Base-by-base conservation (phyloP, 805 yeast genomes). In the Kluyveromyces aestuarii region DNA sequence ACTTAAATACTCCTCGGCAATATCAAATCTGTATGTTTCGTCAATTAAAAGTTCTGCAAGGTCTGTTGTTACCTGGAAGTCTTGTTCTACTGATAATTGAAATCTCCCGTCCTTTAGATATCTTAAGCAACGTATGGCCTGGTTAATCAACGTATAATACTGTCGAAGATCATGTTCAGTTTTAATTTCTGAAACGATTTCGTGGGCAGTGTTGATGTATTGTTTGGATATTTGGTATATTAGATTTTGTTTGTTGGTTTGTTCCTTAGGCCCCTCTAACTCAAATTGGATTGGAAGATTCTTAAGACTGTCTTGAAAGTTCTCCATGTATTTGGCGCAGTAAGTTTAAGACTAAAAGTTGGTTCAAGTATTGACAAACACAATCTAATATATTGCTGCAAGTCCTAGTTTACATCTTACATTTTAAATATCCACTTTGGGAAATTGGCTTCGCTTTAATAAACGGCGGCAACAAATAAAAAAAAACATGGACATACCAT, bases 91-190 rank as follows among this genome's bases (percentile, higher is more conserved):
- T 1, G 65, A 49, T n/a, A 62, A 25, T 17, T 54, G 48, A 49
- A 40, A 44, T 40, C 49, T 47, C 2, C 45, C 45, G 37, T 51
- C 18, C 37, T 55, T 55, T 33, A 59, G 27, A 43, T 52, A 42
- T 18, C 45, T 49, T 36, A 66, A 51, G 10, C 61, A 51, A 27
- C 48, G 50, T 0, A 69, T 51, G 2, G 67, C 47, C 50, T 64
- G 58, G 13, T 59, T 55, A 1, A 68, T 56, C 45, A 71, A 47
- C 3, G 66, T 55, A 49, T 56, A 65, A 47, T 67, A 68, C 51
- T 67, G 68, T n/a, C 48, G 43, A 42, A 68, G 41, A 18, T 63
- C 57, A 6, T 41, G 40, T 25, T 60, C 60, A 21, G 56, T 48
- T 8, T 44, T 27, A 7, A 66, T 53, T 11, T 40, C 48, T 10